Base-by-base conservation (phyloP, 257 asterid species). In the Apocynum venetum region DNA sequence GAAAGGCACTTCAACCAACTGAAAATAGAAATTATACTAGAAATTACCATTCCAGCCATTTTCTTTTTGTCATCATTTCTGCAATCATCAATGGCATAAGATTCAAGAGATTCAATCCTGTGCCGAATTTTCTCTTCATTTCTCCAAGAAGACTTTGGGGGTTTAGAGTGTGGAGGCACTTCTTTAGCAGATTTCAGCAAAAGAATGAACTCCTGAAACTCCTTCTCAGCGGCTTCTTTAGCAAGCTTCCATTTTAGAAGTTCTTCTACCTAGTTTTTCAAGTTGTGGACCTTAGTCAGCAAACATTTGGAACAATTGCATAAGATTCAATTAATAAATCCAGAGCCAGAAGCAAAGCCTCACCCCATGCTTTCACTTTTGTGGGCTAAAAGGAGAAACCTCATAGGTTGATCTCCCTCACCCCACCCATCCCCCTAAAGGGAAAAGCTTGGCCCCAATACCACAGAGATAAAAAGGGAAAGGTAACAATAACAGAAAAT, bases 21-120 rank as follows among this genome's bases (percentile, higher is more conserved):
- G 53, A 66, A 69, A 71, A 76, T 49, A 72, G 68, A 74, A 78
- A 41, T 60, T 46, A 44, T 67, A 4, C 72, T 59, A 75, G 74
- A 82, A 76, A 75, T 83, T 91, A 96, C 99, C 96, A 72, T 82
- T 81, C 97, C 97, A 75, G 90, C 97, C 65, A 88, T 88, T 85
- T 75, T 90, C 87, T 81, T 91, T 76, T 86, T 93, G 71, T 90
- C 97, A 25, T 96, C 99, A 67, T 80, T 86, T 82, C 81, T 87
- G 82, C 85, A 89, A 81, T 86, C 85, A 86, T 96, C 98, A 79
- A 93, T 75, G 36, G 97, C 94, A 83, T 85, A 96, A 78, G 96
- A 92, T 86, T 87, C 85, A 73, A 96, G 94, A 83, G 91, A 85
- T 80, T 89, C 84, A 66, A 91, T 87, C 79, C 84, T 89, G 78